Evolutionary conservation across 805 yeast species (phyloP).

Genomic region (Jamesozyma gamospora): DNA sequence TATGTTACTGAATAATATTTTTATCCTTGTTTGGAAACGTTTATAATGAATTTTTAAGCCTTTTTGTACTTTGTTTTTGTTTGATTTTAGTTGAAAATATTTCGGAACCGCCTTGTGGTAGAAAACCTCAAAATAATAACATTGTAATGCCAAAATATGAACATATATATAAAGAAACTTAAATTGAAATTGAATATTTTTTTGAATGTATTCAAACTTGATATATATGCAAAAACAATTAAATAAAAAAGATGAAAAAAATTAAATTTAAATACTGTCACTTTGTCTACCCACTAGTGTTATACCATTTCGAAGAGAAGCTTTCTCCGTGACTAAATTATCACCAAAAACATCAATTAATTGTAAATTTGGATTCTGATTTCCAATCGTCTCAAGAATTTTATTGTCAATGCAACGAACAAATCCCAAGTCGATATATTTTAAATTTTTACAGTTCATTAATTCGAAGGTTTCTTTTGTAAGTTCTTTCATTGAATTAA

Average conservation of each 20-base stretch:
- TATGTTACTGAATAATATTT: too few relatives aligned
- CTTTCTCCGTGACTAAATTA: constrained; percentile 52
- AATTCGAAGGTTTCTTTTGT: constrained; percentile 42
- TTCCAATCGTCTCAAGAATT: constrained; percentile 46
- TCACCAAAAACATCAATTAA: constrained; percentile 76
- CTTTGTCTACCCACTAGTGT: constrained; percentile 68
- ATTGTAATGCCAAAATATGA: too few relatives aligned
- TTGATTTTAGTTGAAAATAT: too few relatives aligned
- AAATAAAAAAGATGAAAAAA: neutral
- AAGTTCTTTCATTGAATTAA: constrained; percentile 63
- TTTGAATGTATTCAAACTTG: too few relatives aligned
- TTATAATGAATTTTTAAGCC: too few relatives aligned
- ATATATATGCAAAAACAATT: neutral
- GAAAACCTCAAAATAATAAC: too few relatives aligned
- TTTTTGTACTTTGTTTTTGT: too few relatives aligned
- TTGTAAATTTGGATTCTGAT: constrained; percentile 50
- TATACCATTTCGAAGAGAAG: constrained; percentile 43
- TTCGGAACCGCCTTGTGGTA: too few relatives aligned
- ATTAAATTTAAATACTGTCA: constrained; percentile 36
- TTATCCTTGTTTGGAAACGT: too few relatives aligned
- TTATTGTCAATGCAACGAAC: constrained; percentile 67
- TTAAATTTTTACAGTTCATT: constrained; percentile 47
- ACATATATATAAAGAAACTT: too few relatives aligned
- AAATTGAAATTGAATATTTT: too few relatives aligned
- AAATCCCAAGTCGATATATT: constrained; percentile 69